Percentiles rank a stretch among this genome's conserved stretches.
Evolutionary conservation across 2,329 filamentous ascomycete species (phyloP).

Genomic region (Aspergillus arachidicola): DNA sequence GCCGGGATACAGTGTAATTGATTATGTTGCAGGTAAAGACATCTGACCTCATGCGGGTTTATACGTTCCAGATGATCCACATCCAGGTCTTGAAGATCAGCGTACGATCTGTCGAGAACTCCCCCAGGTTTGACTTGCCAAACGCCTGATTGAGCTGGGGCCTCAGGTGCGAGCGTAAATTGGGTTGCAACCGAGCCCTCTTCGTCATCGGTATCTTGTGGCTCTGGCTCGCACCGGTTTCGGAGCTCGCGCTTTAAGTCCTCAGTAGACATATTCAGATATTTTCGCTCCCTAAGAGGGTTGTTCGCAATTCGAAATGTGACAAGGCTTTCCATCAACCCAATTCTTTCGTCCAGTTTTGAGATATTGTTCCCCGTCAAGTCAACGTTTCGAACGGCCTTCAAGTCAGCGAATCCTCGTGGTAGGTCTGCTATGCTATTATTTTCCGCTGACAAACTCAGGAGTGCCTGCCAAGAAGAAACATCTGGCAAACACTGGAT

Average conservation of each 20-base stretch:
- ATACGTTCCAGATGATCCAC: conserved; percentile 51
- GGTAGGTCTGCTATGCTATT: conserved; percentile 80
- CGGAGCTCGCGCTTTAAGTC: conserved; percentile 77
- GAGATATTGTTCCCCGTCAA: conserved; percentile 84
- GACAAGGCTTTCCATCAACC: conserved; percentile 74
- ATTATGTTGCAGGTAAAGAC: conserved; percentile 76
- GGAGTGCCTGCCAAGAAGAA: conserved; percentile 70
- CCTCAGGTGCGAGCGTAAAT: conserved; percentile 50
- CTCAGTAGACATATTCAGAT: conserved; percentile 75
- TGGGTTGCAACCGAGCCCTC: conserved; percentile 44
- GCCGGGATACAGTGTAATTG: conserved; percentile 70
- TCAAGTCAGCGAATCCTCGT: conserved; percentile 69
- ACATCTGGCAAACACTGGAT: conserved; percentile 73
- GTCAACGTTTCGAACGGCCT: conserved; percentile 73
- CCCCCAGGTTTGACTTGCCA: conserved; percentile 44
- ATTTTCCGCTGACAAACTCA: conserved; percentile 76
- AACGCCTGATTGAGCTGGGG: conserved; percentile 30
- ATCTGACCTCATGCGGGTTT: conserved; percentile 52
- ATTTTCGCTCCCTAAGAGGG: conserved; percentile 84
- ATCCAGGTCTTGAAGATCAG: conserved; percentile 60
- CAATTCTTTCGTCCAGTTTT: conserved; percentile 73
- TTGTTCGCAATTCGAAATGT: conserved; percentile 84
- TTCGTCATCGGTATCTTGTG: conserved; percentile 39
- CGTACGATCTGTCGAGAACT: conserved; percentile 70
- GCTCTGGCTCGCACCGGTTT: conserved; percentile 61